Conservation (phyloP, 148 eudicot genomes). For the Camellia lanceoleosa region DNA sequence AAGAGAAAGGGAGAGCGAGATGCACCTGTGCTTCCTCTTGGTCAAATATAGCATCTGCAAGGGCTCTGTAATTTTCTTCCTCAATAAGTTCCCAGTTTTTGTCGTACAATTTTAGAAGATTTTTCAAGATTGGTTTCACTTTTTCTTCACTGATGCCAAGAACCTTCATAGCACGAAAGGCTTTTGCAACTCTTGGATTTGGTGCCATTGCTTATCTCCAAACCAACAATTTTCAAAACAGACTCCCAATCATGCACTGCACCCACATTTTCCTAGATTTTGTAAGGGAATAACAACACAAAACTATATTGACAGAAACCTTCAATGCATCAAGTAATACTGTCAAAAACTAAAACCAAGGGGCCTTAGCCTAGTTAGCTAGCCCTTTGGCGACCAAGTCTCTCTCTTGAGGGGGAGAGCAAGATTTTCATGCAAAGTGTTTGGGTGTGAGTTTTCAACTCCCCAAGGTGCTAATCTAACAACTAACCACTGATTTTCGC, state of each 20-base stretch:
- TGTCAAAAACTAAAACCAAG: neutral
- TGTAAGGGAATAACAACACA: neutral
- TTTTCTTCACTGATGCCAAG: slow-evolving; percentile 55
- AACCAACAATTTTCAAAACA: neutral
- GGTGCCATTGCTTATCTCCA: slow-evolving; percentile 41
- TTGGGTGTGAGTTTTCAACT: too few relatives aligned
- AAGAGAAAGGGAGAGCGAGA: slow-evolving; percentile 3
- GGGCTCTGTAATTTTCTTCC: slow-evolving; percentile 72
- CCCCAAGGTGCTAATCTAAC: too few relatives aligned
- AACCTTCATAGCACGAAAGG: slow-evolving; percentile 66
- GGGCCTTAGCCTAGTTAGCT: too few relatives aligned
- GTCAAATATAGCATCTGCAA: slow-evolving; percentile 84
- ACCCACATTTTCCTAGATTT: slow-evolving; percentile 4
- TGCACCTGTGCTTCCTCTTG: slow-evolving; percentile 52
- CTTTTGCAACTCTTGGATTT: slow-evolving; percentile 47
- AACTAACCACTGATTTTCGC: too few relatives aligned
- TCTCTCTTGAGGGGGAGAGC: too few relatives aligned
- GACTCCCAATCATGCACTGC: neutral
- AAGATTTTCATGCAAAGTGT: too few relatives aligned
- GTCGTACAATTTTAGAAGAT: slow-evolving; percentile 60
- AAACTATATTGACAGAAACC: neutral
- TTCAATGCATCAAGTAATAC: neutral
- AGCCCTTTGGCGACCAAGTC: too few relatives aligned
- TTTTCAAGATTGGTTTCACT: slow-evolving; percentile 76
- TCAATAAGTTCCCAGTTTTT: slow-evolving; percentile 83